A percentile compares a stretch with the other conserved stretches of the same genome.
Evolutionary conservation across 2,329 filamentous ascomycete genomes (phyloP).

Genomic region (Penicillium sp.): DNA sequence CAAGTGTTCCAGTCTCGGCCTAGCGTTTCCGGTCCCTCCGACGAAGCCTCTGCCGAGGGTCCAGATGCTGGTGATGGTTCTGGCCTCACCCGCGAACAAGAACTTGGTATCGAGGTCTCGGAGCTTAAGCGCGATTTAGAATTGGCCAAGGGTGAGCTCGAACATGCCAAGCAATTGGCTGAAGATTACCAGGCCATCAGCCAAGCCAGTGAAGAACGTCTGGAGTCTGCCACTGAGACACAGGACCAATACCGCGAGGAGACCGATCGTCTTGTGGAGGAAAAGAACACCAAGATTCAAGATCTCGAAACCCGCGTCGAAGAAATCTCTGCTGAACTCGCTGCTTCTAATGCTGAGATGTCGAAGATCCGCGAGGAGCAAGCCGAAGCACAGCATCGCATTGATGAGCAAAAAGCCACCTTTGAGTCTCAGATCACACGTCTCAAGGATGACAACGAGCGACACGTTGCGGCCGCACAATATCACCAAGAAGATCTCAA

Average conservation of each 20-base stretch:
- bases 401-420: constrained; percentile 79
- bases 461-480: constrained; percentile 75
- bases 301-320: constrained; percentile 82
- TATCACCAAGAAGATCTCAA: constrained; percentile 91
- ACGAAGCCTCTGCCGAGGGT: constrained; percentile 43
- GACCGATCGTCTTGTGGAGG: constrained; percentile 70
- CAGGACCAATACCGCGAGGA: constrained; percentile 88
- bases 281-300: constrained; percentile 77
- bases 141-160: constrained; percentile 74
- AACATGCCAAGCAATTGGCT: constrained; percentile 75
- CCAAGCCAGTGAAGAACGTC: constrained; percentile 81
- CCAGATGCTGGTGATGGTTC: constrained; percentile 54
- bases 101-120: constrained; percentile 78
- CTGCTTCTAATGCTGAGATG: constrained; percentile 78
- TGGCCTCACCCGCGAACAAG: constrained; percentile 69
- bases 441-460: constrained; percentile 80
- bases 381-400: constrained; percentile 68
- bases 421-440: constrained; percentile 77
- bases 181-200: constrained; percentile 89
- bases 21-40: constrained; percentile 59
- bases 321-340: constrained; percentile 79
- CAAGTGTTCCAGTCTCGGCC: constrained; percentile 79
- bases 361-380: constrained; percentile 78
- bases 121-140: constrained; percentile 88
- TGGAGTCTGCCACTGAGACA: constrained; percentile 75